Base-by-base conservation (phyloP, 2,329 filamentous ascomycete genomes). In the Phaeosphaeriaceae sp. region DNA sequence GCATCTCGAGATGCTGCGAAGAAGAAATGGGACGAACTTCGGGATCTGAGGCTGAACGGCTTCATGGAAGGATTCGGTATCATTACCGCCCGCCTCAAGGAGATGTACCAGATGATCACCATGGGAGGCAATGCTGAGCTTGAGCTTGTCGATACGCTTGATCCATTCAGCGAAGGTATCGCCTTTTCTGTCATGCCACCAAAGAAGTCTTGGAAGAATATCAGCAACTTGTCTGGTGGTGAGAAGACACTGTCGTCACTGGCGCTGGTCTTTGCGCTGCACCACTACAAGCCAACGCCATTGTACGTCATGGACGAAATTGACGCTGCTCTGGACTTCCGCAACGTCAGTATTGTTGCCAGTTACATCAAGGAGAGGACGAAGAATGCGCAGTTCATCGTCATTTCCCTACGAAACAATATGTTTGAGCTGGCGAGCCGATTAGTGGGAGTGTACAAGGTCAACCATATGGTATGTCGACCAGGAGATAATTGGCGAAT, bases 31-130 rank as follows among this genome's bases (percentile, higher is more conserved):
- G 94, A 98, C 71, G 93, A 97, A 66, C 88, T 99, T 52, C 91
- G 95, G 13, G 91, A 92, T 15, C 84, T 97, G 50, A 91, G 95
- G 27, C 84, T 98, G 7, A 94, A 97, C 69, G 94, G 95, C 36
- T 99, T 99, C 85, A 98, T 98, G 93, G 92, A 96, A 75, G 95
- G 96, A 41, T 98, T 99, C 82, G 90, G 90, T 71, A 90, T 88
- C 62, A 99, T 99, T 78, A 98, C 94, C 1, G 84, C 97, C 22
- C 91, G 94, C 0, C 84, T 99, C 47, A 99, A 99, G 82, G 95
- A 99, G 75, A 99, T 99, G 95, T 99, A 99, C 81, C 95, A 99
- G 77, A 97, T 99, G 93, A 99, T 99, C 76, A 99, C 95, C 21
- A 98, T 99, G 93, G 95, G 95, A 61, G 95, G 95, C 55, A 99